These are phyloP conservation scores for Haematococcus sp. DNA, from an alignment of 139 green algal species.

Conservation along the genomic window DNA sequence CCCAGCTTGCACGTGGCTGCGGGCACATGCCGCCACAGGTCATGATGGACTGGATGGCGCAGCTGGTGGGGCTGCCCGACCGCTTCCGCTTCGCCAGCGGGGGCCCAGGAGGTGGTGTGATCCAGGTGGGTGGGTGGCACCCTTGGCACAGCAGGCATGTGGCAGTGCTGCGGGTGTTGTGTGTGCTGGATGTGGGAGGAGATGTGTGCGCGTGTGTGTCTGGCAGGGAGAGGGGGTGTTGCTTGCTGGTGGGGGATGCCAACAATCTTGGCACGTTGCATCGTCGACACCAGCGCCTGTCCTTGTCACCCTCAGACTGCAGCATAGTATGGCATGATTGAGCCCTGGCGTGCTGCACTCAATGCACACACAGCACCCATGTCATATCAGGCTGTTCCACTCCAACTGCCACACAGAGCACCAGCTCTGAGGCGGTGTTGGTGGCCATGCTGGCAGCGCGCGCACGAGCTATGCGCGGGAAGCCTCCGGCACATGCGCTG, in stretches of 20 bases:
- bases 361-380: neutral
- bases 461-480: conserved; percentile 19
- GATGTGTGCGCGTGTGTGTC: too few relatives aligned
- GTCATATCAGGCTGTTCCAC: neutral
- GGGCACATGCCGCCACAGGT: conserved; percentile 35
- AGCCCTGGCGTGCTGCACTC: too few relatives aligned
- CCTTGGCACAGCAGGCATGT: too few relatives aligned
- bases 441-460: conserved; percentile 75
- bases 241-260: too few relatives aligned
- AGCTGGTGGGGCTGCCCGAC: conserved; percentile 67
- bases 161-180: too few relatives aligned
- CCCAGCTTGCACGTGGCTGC: neutral
- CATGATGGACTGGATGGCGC: conserved; percentile 82
- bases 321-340: too few relatives aligned
- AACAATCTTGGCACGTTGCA: too few relatives aligned
- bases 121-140: conserved; percentile 40
- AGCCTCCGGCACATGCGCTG: conserved; percentile 18
- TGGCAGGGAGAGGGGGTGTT: too few relatives aligned
- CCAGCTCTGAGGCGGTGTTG: conserved; percentile 62
- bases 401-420: conserved; percentile 27
- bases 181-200: too few relatives aligned
- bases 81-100: conserved; percentile 47
- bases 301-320: too few relatives aligned
- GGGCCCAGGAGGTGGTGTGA: conserved; percentile 59
- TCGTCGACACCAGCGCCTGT: too few relatives aligned